phyloP scores from a whole-genome alignment of 805 yeast genomes.

The Maudiozyma serrabonitensis region DNA sequence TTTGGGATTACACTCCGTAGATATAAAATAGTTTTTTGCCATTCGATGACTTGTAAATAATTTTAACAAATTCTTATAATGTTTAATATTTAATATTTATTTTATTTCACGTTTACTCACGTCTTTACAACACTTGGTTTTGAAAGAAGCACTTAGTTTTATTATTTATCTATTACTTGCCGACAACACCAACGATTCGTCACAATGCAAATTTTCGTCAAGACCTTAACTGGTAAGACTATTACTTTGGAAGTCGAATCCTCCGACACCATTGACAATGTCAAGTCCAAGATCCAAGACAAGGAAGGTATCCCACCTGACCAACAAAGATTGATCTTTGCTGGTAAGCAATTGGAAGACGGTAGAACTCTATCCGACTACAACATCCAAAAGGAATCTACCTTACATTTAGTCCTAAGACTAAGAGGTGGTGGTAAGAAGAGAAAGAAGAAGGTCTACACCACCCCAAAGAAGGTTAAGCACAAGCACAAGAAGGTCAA shows the following conservation, averaged over 20 bases:
- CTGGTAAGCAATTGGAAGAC: constrained; percentile 95
- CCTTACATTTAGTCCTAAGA: constrained; percentile 91
- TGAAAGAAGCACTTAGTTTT: constrained; percentile 30
- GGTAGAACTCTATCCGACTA: constrained; percentile 95
- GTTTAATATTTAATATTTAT: not conserved
- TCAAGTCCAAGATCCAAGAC: constrained; percentile 93
- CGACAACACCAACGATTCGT: constrained; percentile 31
- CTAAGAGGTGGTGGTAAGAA: constrained; percentile 99
- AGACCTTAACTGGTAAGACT: constrained; percentile 98
- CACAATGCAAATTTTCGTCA: constrained; percentile 91
- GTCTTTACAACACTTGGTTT: constrained; percentile 17
- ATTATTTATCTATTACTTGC: constrained; percentile 26
- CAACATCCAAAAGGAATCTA: constrained; percentile 97
- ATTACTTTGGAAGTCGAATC: constrained; percentile 97
- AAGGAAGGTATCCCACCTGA: constrained; percentile 97
- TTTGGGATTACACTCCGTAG: too few relatives aligned
- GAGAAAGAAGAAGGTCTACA: constrained; percentile 99
- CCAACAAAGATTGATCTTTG: constrained; percentile 94
- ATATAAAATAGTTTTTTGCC: too few relatives aligned
- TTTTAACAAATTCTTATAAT: not conserved
- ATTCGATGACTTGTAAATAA: too few relatives aligned
- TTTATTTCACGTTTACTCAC: not conserved
- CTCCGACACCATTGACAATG: constrained; percentile 94
- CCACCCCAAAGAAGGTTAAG: constrained; percentile 99
- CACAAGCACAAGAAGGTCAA: constrained; percentile 99